Base-by-base conservation (phyloP, 1,284 basidiomycete genomes). In the Hymenochaete sp. region DNA sequence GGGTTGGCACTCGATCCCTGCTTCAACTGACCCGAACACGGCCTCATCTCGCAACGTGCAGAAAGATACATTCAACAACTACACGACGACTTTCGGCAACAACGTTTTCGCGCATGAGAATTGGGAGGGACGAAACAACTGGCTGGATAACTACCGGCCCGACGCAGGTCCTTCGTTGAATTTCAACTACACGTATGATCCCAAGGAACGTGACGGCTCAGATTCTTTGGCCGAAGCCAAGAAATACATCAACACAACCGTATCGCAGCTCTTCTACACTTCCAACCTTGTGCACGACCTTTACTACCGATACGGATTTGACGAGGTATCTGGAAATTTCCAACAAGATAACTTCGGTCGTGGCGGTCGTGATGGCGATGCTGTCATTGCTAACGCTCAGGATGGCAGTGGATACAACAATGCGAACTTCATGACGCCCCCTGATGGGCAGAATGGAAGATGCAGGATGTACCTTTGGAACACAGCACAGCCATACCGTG, bases 401-500 rank as follows among this genome's bases (percentile, higher is more conserved):
- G 93, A 96, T 57, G 92, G 92, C 35, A 85, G 80, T 18, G 93
- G 93, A 3, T 93, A 78, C 67, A 92, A 93, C 72, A 90, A 90
- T 53, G 86, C 83, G 36, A 83, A 86, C 67, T 83, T 86, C 63
- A 83, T 84, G 82, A 86, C 82, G 0, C 83, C 83, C 48, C 83
- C 83, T 44, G 83, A 75, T 47, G 72, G 70, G 36, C 77, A 80
- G 67, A 80, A 83, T 56, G 88, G 88, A 7, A 81, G 89, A 49
- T 93, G 93, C 86, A 77, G 93, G 55, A 97, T 97, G 95, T 97
- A 95, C 68, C 70, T 93, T 37, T 97, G 93, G 93, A 86, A 89
- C 65, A 90, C 87, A 1, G 83, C 80, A 7, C 71, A 77, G 18
- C 93, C 93, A 1, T 95, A 85, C 70, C 73, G 93, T 21, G 93